Conservation (phyloP, 306 rosid genomes). For the Prunus campanulata region DNA sequence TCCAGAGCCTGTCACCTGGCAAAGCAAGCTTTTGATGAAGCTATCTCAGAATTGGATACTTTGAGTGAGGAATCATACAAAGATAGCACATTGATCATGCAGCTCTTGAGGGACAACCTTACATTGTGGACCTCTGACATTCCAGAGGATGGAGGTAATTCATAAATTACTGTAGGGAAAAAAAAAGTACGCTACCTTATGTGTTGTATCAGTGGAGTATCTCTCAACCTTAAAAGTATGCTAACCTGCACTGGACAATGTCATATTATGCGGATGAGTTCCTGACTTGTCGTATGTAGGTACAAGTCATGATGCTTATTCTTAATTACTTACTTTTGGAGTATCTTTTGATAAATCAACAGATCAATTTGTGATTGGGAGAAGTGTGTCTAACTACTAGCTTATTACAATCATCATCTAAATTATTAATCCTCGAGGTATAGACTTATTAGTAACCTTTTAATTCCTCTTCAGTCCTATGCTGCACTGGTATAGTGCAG, state of each 20-base stretch:
- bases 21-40: conserved; percentile 68
- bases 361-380: neutral
- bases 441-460: too few species aligned
- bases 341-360: neutral
- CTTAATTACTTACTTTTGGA: neutral
- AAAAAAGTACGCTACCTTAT: neutral
- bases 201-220: neutral
- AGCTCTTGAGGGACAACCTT: conserved; percentile 35
- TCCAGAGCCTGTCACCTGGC: conserved; percentile 66
- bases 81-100: conserved; percentile 39
- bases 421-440: neutral
- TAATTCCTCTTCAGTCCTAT: too few species aligned
- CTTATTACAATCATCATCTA: neutral
- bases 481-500: too few species aligned
- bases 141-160: conserved; percentile 33
- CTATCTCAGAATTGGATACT: conserved; percentile 62
- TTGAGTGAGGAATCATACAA: conserved; percentile 39
- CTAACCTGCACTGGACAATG: neutral
- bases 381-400: neutral
- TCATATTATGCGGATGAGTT: neutral
- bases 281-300: neutral
- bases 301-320: neutral
- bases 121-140: conserved; percentile 40
- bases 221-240: neutral
- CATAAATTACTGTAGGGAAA: neutral